Evolutionary conservation across 2,329 filamentous ascomycete species (phyloP), one percentile per base, ranked within the genome.

Genomic region (Thelonectria discophora): DNA sequence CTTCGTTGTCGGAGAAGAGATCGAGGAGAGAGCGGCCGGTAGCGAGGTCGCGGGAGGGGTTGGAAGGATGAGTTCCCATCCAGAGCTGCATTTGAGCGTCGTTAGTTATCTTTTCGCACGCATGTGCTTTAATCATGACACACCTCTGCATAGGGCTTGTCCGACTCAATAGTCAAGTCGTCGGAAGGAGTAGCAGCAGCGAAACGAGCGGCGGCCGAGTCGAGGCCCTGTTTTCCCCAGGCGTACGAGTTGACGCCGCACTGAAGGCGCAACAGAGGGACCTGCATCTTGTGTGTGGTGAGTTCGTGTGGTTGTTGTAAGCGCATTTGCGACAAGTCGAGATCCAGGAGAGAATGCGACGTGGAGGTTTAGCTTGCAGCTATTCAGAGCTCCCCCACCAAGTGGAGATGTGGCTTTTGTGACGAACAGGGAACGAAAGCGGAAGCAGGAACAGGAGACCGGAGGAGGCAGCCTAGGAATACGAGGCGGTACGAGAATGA

Each of bases 1-100:
- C 88, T 73, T 93, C 86, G 80, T 98, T 97, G 70, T 94, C 91
- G 74, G 92, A 84, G 55, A 97, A 89, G 47, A 98, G 85, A 63
- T 97, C 93, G 67, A 97, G 88, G 11, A 99, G 86, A 2, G 91
- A 90, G 55, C 93, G 90, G 76, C 93, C 90, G 27, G 95, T 97
- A 50, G 85, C 81, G 68, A 97, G 77, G 74, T 98, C 93, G 77
- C 91, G 96, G 60, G 95, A 98, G 17, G 95, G 95, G 72, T 97
- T 93, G 47, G 93, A 97, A 46, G 94, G 94, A 74, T 99, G 95
- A 1, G 94, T 97, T 74, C 95, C 95, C 95, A 99, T 99, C 95
- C 95, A 99, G 73, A 99, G 83, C 93, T 97, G 69, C 4, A 37
- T 9, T 37, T 13, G 27, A 6, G 15, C 54, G 11, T 47, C 13